Evolutionary conservation across 345 rosid species (phyloP), one percentile per base, ranked within the genome.

Genomic region (Hibiscus trionum): DNA sequence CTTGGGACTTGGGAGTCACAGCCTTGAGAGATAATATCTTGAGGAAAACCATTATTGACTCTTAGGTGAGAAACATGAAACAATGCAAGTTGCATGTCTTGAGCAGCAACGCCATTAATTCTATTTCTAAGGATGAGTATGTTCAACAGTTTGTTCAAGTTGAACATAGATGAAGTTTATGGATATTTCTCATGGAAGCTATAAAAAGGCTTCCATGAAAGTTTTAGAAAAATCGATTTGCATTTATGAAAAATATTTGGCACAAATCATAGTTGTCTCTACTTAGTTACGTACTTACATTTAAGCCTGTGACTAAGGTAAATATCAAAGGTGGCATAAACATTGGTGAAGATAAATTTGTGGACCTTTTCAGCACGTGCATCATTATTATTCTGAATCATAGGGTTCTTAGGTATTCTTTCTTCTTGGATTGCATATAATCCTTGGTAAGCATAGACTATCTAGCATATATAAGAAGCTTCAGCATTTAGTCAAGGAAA

Each of bases 381-480:
- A 39, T 64, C 52, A 39, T 64, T 63, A 15, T 19, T 62, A 27
- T 62, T 62, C 49, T 35, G 67, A 62, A 62, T 62, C 67, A 37
- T 39, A 17, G 11, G 50, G 68, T 39, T 39, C 68, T 64, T 39
- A 5, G 68, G n/a, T 19, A 17, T 39, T 39, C 49, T 37, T 17
- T 11, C 21, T 64, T 42, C 31, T 63, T 63, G 49, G 26, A 63
- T 37, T 64, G 52, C 2, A 0, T 64, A 19, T 21, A 64, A 4
- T 39, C 16, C 4, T 42, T 39, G 31, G 21, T 64, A 39, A 39
- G 69, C 69, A 19, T 64, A 12, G 37, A 27, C 9, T 8, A 33
- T 61, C 64, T 14, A 64, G 31, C 50, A 42, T 42, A 11, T 16
- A 19, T 14, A 39, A 39, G n/a, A 64, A 19, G 53, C 52, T 64